Base-by-base conservation (phyloP, 192 early-diverging fungal species). In the Coemansia sp. region DNA sequence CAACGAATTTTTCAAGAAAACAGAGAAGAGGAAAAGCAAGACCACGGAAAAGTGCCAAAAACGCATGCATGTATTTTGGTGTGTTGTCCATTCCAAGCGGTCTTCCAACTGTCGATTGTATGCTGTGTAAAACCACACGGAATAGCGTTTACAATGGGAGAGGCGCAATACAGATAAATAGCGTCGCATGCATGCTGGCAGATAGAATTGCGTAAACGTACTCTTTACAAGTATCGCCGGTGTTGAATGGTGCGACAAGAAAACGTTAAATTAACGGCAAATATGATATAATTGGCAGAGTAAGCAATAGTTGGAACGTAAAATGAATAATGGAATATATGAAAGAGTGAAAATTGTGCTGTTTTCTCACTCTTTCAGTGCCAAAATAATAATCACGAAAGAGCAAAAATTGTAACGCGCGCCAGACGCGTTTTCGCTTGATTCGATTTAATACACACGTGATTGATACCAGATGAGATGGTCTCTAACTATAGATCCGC, bases 271-370 rank as follows among this genome's bases (percentile, higher is more conserved):
- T 49, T 49, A 49, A 49, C 48, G 19, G 7, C 19, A 19, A 49
- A 49, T 17, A 21, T 49, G 48, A 49, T 49, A 49, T 49, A 49
- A 49, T 49, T 49, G 48, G 19, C 17, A 49, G 19, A 49, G 48
- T 21, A 49, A 21, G 19, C 48, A 49, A 49, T 45, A 45, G 41
- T 12, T 45, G 48, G n/a, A 49, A 49, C 48, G 19, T 17, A 49
- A 17, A 49, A 49, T 49, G 48, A 49, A 49, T 19, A 49, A 49
- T 8, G 19, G 15, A 49, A 49, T 17, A 49, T 21, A 19, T 19
- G 19, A 17, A 49, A 8, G 17, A 8, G 19, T 21, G 32, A 49
- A 45, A 45, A 45, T 45, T 45, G 41, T 45, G 5, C 14, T 45
- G 15, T n/a, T 45, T 45, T 45, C 5, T n/a, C 48, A 21, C 48